A percentile compares a stretch with the other conserved stretches of the same genome.
Evolutionary conservation across 2,329 filamentous ascomycete species (phyloP).

Genomic region (Penicillium nordicum): DNA sequence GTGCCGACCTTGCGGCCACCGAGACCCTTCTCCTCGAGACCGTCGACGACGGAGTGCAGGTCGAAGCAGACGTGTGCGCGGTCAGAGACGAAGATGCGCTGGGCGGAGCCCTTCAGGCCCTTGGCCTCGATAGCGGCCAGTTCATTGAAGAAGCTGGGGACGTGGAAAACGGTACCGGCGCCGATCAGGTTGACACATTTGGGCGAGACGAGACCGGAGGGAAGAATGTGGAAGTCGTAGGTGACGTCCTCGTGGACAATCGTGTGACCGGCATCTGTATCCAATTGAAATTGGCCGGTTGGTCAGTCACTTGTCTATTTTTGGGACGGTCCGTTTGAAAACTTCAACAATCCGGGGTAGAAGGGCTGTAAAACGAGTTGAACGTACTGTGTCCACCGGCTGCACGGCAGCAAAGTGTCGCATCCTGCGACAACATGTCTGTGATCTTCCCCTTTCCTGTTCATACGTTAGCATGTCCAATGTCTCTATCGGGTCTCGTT

Average conservation of each 20-base stretch:
- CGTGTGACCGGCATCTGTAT: conserved; percentile 45
- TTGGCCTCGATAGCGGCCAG: conserved; percentile 43
- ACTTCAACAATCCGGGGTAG: neutral
- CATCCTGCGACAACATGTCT: conserved; percentile 46
- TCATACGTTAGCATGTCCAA: conserved; percentile 7
- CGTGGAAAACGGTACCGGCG: conserved; percentile 47
- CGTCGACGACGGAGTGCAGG: conserved; percentile 46
- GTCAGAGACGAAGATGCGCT: conserved; percentile 47
- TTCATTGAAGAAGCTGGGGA: conserved; percentile 50
- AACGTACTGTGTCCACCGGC: conserved; percentile 47
- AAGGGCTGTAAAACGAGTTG: neutral
- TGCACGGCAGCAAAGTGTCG: conserved; percentile 45
- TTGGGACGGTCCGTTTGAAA: neutral
- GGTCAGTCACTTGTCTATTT: conserved; percentile 8
- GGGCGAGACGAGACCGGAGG: conserved; percentile 45
- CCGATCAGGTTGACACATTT: conserved; percentile 48
- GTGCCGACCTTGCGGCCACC: conserved; percentile 49
- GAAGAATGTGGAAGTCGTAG: conserved; percentile 50
- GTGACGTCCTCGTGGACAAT: conserved; percentile 47
- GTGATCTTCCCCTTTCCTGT: conserved; percentile 49
- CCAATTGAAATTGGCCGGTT: neutral
- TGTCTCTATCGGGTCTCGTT: neutral
- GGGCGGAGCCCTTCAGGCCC: conserved; percentile 40
- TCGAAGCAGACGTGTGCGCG: conserved; percentile 47
- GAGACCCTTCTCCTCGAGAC: conserved; percentile 44